A percentile compares a stretch with the other conserved stretches of the same genome.
phyloP scores from a whole-genome alignment of 2,329 filamentous ascomycete genomes.

The Alternaria novae-zelandiae region DNA sequence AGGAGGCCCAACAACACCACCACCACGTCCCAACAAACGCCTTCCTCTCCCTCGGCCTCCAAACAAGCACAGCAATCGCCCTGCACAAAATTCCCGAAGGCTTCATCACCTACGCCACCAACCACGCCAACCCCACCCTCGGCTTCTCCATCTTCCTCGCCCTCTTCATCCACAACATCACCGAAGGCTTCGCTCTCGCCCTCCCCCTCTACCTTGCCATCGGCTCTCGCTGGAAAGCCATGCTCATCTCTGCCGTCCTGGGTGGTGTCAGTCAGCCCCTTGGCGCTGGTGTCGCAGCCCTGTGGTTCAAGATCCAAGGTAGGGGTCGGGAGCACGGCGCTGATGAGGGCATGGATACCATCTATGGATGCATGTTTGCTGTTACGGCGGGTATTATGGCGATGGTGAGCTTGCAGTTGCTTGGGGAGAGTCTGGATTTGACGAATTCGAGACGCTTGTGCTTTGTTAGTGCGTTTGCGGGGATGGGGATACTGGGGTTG shows the following conservation, averaged over 20 bases:
- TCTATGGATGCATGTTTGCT: constrained; percentile 85
- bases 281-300: constrained; percentile 80
- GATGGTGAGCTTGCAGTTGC: constrained; percentile 86
- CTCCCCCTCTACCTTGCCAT: constrained; percentile 92
- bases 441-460: constrained; percentile 80
- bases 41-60: constrained; percentile 92
- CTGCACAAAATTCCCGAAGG: constrained; percentile 92
- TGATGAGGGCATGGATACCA: constrained; percentile 62
- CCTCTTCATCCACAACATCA: constrained; percentile 97
- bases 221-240: constrained; percentile 78
- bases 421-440: constrained; percentile 82
- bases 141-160: constrained; percentile 94
- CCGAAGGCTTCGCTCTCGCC: constrained; percentile 93
- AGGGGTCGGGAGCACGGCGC: constrained; percentile 50
- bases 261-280: constrained; percentile 88
- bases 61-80: constrained; percentile 93
- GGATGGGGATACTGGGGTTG: constrained; percentile 86
- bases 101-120: constrained; percentile 92
- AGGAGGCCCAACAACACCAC: constrained; percentile 67
- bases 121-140: constrained; percentile 88
- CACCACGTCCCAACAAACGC: constrained; percentile 95
- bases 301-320: constrained; percentile 81
- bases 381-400: constrained; percentile 94
- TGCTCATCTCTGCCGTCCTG: constrained; percentile 81
- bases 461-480: constrained; percentile 79